Evolutionary conservation across 2,329 filamentous ascomycete genomes (phyloP), one percentile per base, ranked within the genome.

Genomic region (Cercospora citrullina): DNA sequence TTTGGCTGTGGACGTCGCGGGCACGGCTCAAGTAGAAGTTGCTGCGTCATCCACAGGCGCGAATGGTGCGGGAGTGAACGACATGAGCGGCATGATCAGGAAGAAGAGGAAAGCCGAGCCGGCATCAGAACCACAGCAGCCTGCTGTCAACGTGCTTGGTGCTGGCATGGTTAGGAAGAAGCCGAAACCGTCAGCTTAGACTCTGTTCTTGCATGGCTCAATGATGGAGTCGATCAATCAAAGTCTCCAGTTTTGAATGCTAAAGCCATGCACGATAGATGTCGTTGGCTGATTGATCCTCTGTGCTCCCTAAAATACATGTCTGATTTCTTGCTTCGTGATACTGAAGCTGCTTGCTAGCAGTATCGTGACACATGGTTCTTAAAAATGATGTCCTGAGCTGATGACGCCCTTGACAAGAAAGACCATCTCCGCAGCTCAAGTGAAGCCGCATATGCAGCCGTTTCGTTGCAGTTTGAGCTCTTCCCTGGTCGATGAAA

Each of bases 91-190:
- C 21, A 79, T 87, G 48, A 72, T 79, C 4, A 80, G 83, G 66
- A 88, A 85, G 78, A 88, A 86, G 77, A 79, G 79, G 36, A 86
- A 85, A 73, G 75, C 72, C 2, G 76, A 63, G 61, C 30, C 61
- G 51, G 9, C 23, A 10, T 26, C 45, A 26, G 57, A 71, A 2
- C 12, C 21, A 28, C 12, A n/a, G 9, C 59, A 68, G 64, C 69
- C 72, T 18, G 66, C 68, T 14, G 79, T 83, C 8, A 88, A 88
- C 75, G 79, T 87, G 9, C 79, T 89, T 18, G 76, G 79, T 1
- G 80, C 79, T 16, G 81, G 84, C 0, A 78, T 87, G 69, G 78
- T 89, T 31, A 81, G 86, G 66, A 88, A 87, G 79, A 90, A 88
- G 77, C 77, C 83, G 28, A 89, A 88, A 75, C 62, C 69, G 5